Evolutionary conservation across 1,139 yeast genomes (phyloP), one percentile per base, ranked within the genome.

Genomic region (Lodderomyces pseudojiufengensis): DNA sequence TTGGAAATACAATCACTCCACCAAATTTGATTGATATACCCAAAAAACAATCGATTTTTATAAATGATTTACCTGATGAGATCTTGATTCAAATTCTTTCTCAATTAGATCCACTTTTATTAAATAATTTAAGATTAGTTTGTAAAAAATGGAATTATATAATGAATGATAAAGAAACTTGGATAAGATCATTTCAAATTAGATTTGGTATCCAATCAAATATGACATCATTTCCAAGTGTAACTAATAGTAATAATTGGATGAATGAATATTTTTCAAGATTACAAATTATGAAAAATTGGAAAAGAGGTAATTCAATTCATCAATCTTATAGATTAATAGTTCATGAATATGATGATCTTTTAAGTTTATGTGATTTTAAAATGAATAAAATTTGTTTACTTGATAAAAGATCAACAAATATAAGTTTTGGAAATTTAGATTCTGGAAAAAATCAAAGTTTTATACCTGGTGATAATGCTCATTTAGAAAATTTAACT

Each of bases 211-310:
- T 72, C 0, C 50, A 56, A 10, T 48, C 51, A 2, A 40, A 49
- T 10, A 80, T 81, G 50, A 77, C 87, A 5, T 70, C 83, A 1
- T 82, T 83, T 51, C 79, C 87, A 3, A 70, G 83, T 1, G 59
- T 76, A n/a, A 65, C 83, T 0, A 61, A 71, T 22, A 71, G 82
- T 0, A 47, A 46, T n/a, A 57, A 58, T 31, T 82, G 80, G 74
- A 68, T 76, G 48, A 59, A 61, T 23, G 92, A 83, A 53, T 70
- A 78, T 46, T 63, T 76, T 30, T 61, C 63, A 20, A 56, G 88
- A 32, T 57, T 68, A 32, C 54, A 62, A 9, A 52, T 63, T 3
- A 40, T 65, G 21, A 67, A 67, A 38, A 66, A 60, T 40, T 80
- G 87, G 86, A 65, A 61, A 42, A 78, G 72, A 47, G 77, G 72